Evolutionary conservation across 495 filamentous ascomycete species (phyloP).

Genomic region (Podospora fimiseda): DNA sequence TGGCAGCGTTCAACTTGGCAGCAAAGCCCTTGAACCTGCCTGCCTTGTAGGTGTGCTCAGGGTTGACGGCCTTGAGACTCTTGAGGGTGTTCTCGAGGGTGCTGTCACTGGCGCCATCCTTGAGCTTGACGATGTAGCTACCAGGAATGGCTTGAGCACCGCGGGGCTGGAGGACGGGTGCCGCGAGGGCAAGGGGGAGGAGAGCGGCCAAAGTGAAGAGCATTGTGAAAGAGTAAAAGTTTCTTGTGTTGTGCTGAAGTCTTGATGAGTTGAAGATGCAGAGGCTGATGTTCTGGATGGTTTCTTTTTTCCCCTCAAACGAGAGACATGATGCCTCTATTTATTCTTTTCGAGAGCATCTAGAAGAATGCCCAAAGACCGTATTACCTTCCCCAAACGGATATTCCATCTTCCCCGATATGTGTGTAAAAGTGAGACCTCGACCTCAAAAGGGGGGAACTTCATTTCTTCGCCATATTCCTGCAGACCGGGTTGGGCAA

Average conservation of each 20-base stretch:
- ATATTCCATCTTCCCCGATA: neutral
- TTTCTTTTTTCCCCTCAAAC: neutral
- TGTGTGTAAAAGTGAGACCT: neutral
- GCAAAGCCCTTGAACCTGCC: conserved; percentile 41
- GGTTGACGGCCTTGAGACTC: conserved; percentile 19
- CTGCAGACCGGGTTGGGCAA: neutral
- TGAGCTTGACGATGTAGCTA: conserved; percentile 52
- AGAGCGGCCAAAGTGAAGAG: conserved; percentile 15
- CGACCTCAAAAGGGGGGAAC: neutral
- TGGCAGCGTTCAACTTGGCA: conserved; percentile 25
- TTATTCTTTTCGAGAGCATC: conserved; percentile 1
- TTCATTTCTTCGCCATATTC: neutral
- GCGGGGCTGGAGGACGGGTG: conserved; percentile 34
- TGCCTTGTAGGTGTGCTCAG: conserved; percentile 34
- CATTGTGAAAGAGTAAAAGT: conserved; percentile 3
- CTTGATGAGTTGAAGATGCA: neutral
- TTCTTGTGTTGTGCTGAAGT: neutral
- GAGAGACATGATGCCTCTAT: conserved; percentile 1
- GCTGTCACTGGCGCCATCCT: conserved; percentile 34
- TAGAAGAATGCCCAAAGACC: neutral
- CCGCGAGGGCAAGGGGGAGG: conserved; percentile 19
- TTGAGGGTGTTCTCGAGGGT: conserved; percentile 29
- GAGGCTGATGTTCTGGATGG: neutral
- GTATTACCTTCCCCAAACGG: conserved; percentile 7
- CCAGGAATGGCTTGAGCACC: conserved; percentile 35